These are phyloP conservation scores for Sistotremastrum suecicum DNA, from an alignment of 768 basidiomycete species.

Conservation along the genomic window DNA sequence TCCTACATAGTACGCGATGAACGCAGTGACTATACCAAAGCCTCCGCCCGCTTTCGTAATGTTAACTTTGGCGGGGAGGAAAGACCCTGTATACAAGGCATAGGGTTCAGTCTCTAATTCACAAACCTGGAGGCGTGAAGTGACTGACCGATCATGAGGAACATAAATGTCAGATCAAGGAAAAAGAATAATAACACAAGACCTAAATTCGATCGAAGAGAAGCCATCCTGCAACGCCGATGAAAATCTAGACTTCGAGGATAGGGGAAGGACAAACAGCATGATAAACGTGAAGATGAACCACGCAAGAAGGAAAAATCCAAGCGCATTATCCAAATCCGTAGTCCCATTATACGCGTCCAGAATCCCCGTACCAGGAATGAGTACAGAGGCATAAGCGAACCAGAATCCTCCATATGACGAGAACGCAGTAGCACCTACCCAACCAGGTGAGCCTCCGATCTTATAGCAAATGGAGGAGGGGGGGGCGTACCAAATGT, in stretches of 20 bases:
- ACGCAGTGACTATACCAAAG: slow-evolving; percentile 30
- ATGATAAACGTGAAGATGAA: slow-evolving; percentile 56
- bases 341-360: slow-evolving; percentile 29
- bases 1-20: slow-evolving; percentile 32
- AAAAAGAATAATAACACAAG: no score
- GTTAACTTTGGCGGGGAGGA: background rate
- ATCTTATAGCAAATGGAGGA: no score
- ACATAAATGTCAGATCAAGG: no score
- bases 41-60: slow-evolving; percentile 29
- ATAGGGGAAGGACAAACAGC: slow-evolving; percentile 44
- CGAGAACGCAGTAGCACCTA: slow-evolving; percentile 47
- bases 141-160: no score
- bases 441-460: no score
- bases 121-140: no score
- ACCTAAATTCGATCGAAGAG: no score
- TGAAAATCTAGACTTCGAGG: no score
- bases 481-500: slow-evolving; percentile 37
- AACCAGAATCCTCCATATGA: slow-evolving; percentile 86
- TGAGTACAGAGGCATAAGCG: slow-evolving; percentile 59
- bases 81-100: no score
- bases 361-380: slow-evolving; percentile 52
- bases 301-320: slow-evolving; percentile 67
- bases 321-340: slow-evolving; percentile 45
- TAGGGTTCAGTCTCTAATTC: no score
- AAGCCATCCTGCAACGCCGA: no score